phyloP scores from a whole-genome alignment of 2,329 filamentous ascomycete species.

The Penicillium sp. region DNA sequence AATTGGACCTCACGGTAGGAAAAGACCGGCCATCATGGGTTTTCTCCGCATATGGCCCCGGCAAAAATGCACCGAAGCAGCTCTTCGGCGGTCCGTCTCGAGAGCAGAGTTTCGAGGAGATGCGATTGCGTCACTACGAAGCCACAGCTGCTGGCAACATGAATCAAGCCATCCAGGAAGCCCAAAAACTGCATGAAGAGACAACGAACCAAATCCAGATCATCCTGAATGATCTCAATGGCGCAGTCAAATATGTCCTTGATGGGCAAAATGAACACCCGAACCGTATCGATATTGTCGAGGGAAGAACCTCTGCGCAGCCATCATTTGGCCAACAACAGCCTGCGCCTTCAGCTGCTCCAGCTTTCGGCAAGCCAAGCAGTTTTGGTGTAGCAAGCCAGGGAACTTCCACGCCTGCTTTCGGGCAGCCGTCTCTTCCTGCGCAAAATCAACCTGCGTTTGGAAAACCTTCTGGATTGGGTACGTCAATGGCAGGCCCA shows the following conservation, averaged over 20 bases:
- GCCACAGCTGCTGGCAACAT: slow-evolving; percentile 59
- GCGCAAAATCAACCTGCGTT: slow-evolving; percentile 21
- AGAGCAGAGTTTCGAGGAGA: slow-evolving; percentile 86
- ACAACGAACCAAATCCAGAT: slow-evolving; percentile 68
- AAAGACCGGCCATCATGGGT: slow-evolving; percentile 77
- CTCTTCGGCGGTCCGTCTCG: slow-evolving; percentile 74
- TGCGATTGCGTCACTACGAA: slow-evolving; percentile 68
- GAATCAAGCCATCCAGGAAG: slow-evolving; percentile 50
- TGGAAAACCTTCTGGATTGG: slow-evolving; percentile 24
- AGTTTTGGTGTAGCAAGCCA: slow-evolving; percentile 20
- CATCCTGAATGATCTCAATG: slow-evolving; percentile 65
- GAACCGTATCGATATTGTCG: slow-evolving; percentile 61
- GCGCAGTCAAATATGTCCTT: slow-evolving; percentile 67
- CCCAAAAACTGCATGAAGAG: slow-evolving; percentile 56
- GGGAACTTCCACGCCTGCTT: slow-evolving; percentile 22
- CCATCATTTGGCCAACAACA: slow-evolving; percentile 25
- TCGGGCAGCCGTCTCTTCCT: slow-evolving; percentile 29
- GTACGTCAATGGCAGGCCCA: slow-evolving; percentile 7
- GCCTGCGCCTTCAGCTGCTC: slow-evolving; percentile 11
- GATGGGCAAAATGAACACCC: slow-evolving; percentile 67
- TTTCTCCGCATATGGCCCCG: slow-evolving; percentile 79
- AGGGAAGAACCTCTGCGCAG: slow-evolving; percentile 24
- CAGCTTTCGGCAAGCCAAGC: slow-evolving; percentile 23
- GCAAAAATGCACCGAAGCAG: slow-evolving; percentile 70
- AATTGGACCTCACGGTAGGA: slow-evolving; percentile 57